Conservation (phyloP, 1,139 yeast genomes). For the Debaryomyces psychrophilus region DNA sequence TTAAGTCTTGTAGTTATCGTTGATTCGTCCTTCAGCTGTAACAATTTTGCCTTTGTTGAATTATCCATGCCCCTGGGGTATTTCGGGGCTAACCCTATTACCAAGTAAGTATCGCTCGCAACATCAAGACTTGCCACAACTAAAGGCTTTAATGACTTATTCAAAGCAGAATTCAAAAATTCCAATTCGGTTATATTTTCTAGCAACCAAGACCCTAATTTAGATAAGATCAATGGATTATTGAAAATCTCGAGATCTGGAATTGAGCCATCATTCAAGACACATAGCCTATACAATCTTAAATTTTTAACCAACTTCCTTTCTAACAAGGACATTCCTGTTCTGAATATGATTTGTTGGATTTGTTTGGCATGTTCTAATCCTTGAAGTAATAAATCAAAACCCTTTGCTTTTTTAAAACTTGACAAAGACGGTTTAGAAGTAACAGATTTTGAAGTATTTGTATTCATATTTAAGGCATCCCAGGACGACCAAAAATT, state of each 20-base stretch:
- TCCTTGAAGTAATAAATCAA: constrained; percentile 69
- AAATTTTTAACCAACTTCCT: constrained; percentile 78
- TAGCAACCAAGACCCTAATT: constrained; percentile 87
- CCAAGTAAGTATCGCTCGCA: constrained; percentile 76
- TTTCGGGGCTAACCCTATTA: constrained; percentile 87
- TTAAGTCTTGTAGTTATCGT: constrained; percentile 54
- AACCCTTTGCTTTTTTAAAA: constrained; percentile 44
- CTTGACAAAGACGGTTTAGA: constrained; percentile 18
- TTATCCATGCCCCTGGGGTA: constrained; percentile 65
- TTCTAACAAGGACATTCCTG: constrained; percentile 88
- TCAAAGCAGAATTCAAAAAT: constrained; percentile 34
- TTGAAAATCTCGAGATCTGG: constrained; percentile 78
- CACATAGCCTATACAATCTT: constrained; percentile 81
- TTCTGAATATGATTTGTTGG: constrained; percentile 83
- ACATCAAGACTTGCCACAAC: constrained; percentile 86
- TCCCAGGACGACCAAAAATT: constrained; percentile 98
- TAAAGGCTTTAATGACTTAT: constrained; percentile 68
- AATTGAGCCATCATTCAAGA: constrained; percentile 75
- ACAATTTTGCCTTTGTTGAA: constrained; percentile 44
- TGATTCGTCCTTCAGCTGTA: constrained; percentile 22
- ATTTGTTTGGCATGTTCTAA: constrained; percentile 76
- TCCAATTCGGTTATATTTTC: constrained; percentile 88
- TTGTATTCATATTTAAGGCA: constrained; percentile 59
- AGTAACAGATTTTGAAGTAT: constrained; percentile 18
- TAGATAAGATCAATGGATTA: constrained; percentile 82